A percentile compares a stretch with the other conserved stretches of the same genome.
Conservation (phyloP, 176 grass and related monocot genomes). For the Eragrostis curvula region DNA sequence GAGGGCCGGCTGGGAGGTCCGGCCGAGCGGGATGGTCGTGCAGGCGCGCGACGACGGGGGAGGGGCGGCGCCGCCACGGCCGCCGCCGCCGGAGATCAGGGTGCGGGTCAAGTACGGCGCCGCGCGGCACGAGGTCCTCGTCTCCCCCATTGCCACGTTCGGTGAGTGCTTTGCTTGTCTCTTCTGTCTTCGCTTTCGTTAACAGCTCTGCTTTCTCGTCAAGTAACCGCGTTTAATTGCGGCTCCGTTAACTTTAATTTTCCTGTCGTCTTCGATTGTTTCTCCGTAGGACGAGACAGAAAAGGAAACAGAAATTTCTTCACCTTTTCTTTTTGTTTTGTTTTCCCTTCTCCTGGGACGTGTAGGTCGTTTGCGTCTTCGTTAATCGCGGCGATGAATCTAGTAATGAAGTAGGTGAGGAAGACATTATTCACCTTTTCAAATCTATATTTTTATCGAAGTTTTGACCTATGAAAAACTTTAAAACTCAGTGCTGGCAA, state of each 20-base stretch:
- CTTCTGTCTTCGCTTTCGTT: neutral
- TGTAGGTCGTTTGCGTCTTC: neutral
- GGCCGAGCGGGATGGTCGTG: conserved; percentile 86
- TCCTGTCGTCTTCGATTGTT: neutral
- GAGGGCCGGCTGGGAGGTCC: conserved; percentile 67
- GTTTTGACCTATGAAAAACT: conserved; percentile 19
- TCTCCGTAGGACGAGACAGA: neutral
- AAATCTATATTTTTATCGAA: neutral
- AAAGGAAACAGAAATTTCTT: conserved; percentile 28
- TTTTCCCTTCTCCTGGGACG: neutral
- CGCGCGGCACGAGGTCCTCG: conserved; percentile 64
- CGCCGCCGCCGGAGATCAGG: conserved; percentile 67
- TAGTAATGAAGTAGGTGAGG: neutral
- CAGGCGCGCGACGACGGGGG: conserved; percentile 60
- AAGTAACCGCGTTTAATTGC: conserved; percentile 24
- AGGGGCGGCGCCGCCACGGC: conserved; percentile 22
- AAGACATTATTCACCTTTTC: neutral
- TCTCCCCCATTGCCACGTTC: conserved; percentile 86
- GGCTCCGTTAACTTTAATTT: conserved; percentile 10
- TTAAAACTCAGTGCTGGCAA: conserved; percentile 18
- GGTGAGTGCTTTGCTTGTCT: conserved; percentile 59
- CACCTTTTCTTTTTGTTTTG: neutral
- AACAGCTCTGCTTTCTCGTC: neutral
- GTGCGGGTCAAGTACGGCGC: conserved; percentile 68
- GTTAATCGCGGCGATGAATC: neutral